Percentiles rank a stretch among this genome's conserved stretches.
These are phyloP conservation scores for Paecilomyces fulvus DNA, from an alignment of 2,329 filamentous ascomycete species.

Conservation along the genomic window DNA sequence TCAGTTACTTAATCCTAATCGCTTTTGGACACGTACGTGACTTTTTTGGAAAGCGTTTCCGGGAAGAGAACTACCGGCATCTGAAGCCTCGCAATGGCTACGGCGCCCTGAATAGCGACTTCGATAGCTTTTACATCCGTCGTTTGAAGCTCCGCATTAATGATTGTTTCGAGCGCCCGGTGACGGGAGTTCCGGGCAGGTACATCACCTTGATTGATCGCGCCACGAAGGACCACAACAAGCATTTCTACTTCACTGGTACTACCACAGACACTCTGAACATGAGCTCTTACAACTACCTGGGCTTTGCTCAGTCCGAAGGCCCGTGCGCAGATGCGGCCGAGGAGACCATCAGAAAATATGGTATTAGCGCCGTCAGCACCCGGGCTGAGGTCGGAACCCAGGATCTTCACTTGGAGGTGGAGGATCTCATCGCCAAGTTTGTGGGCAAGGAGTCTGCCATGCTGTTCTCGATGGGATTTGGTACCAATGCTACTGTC, in stretches of 20 bases:
- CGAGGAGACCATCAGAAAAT: conserved; percentile 75
- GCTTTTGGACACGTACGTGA: conserved; percentile 91
- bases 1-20: conserved; percentile 94
- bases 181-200: conserved; percentile 85
- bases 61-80: conserved; percentile 75
- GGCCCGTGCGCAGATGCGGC: conserved; percentile 91
- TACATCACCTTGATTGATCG: conserved; percentile 91
- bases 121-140: conserved; percentile 96
- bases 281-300: conserved; percentile 99
- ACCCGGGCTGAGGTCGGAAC: conserved; percentile 78
- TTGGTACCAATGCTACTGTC: conserved; percentile 86
- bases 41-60: conserved; percentile 95
- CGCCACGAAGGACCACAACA: conserved; percentile 83
- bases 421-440: conserved; percentile 77
- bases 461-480: conserved; percentile 99
- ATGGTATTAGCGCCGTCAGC: conserved; percentile 75
- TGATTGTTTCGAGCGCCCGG: conserved; percentile 89
- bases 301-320: conserved; percentile 95
- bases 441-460: conserved; percentile 92
- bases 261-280: conserved; percentile 92
- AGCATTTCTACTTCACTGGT: conserved; percentile 79
- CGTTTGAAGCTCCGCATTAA: conserved; percentile 90
- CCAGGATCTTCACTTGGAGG: conserved; percentile 76
- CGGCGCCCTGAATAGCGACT: conserved; percentile 92
- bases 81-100: conserved; percentile 80